phyloP scores from a whole-genome alignment of 371 early-diverging fungal species.

The Actinomortierella wolfii region DNA sequence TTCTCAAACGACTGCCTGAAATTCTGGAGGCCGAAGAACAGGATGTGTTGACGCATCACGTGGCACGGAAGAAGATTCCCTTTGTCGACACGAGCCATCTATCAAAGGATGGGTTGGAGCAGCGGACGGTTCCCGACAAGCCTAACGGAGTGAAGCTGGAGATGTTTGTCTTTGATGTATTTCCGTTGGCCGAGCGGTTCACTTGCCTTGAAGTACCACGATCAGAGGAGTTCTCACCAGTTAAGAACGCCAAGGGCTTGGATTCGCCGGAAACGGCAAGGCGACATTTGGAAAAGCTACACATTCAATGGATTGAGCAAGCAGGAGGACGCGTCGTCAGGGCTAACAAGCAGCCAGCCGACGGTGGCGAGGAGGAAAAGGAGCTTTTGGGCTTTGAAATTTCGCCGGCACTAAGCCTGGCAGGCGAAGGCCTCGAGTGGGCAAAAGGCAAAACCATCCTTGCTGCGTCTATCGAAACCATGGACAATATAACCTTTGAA shows the following conservation, averaged over 20 bases:
- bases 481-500: conserved; percentile 13
- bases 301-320: conserved; percentile 40
- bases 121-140: conserved; percentile 48
- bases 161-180: conserved; percentile 82
- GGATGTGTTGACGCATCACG: conserved; percentile 63
- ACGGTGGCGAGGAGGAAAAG: conserved; percentile 2
- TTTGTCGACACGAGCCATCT: conserved; percentile 52
- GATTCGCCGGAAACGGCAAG: conserved; percentile 73
- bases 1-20: conserved; percentile 51
- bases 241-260: conserved; percentile 69
- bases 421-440: conserved; percentile 28
- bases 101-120: conserved; percentile 35
- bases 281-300: conserved; percentile 54
- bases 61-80: conserved; percentile 74
- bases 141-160: conserved; percentile 78
- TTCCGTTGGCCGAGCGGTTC: conserved; percentile 64
- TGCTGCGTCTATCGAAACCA: conserved; percentile 10
- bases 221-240: conserved; percentile 73
- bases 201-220: conserved; percentile 71
- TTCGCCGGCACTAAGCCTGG: conserved; percentile 21
- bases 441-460: conserved; percentile 15
- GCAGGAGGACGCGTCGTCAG: conserved; percentile 40
- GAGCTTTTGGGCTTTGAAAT: conserved; percentile 24
- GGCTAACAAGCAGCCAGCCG: conserved; percentile 6
- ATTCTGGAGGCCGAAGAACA: conserved; percentile 27